phyloP scores from a whole-genome alignment of 495 filamentous ascomycete genomes.

The Penicillium riverlandense region DNA sequence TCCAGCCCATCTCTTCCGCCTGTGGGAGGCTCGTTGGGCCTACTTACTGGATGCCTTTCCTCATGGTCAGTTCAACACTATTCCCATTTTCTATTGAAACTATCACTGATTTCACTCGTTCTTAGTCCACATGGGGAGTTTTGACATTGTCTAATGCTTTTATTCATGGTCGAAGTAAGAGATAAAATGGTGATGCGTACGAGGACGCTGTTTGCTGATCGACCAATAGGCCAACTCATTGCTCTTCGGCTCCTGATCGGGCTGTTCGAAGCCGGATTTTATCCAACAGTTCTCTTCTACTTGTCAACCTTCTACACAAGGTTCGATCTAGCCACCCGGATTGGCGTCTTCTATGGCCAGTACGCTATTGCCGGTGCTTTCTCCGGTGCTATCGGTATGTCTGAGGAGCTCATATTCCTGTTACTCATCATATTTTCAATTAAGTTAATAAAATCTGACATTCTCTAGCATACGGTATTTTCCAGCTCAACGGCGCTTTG shows the following conservation, averaged over 20 bases:
- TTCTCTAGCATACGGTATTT: neutral
- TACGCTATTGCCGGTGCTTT: constrained; percentile 53
- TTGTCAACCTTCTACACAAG: constrained; percentile 49
- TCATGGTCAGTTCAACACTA: constrained; percentile 31
- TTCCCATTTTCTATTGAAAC: no score
- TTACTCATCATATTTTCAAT: neutral
- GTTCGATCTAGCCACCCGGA: constrained; percentile 44
- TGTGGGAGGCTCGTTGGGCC: constrained; percentile 46
- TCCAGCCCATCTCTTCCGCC: constrained; percentile 50
- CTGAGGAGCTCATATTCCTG: neutral
- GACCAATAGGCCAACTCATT: neutral
- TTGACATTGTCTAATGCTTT: constrained; percentile 40
- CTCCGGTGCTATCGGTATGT: constrained; percentile 1
- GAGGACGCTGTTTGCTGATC: neutral
- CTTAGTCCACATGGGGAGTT: constrained; percentile 41
- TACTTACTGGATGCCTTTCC: constrained; percentile 43
- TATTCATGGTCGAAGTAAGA: constrained; percentile 26
- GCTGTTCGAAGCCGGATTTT: constrained; percentile 5
- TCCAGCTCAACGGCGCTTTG: constrained; percentile 1
- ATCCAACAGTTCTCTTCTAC: constrained; percentile 38
- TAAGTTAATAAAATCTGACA: neutral
- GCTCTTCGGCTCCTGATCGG: constrained; percentile 1
- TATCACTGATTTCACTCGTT: neutral
- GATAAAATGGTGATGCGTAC: neutral
- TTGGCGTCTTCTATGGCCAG: constrained; percentile 51